Evolutionary conservation across 768 basidiomycete genomes (phyloP), one percentile per base, ranked within the genome.

Genomic region (Calocera viscosa): DNA sequence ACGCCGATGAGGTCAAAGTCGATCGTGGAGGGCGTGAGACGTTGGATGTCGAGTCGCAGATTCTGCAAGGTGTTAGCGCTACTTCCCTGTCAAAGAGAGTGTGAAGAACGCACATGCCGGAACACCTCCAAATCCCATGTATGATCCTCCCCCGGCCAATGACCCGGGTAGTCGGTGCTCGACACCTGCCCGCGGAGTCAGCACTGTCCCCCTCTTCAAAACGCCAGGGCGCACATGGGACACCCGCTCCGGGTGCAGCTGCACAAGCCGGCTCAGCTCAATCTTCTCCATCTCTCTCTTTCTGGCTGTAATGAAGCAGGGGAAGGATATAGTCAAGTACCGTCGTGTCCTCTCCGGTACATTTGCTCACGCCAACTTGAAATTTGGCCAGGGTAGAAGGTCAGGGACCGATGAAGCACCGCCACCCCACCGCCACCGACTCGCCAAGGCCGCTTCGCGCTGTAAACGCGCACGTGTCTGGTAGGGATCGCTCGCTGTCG

Each of bases 1-100:
- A 97, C 89, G 3, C 95, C 94, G 66, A 97, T 83, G 49, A 98
- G 80, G 77, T 99, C 96, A 75, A 99, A 95, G 71, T 97, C 94
- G 69, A 96, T 84, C 1, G 89, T 87, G 17, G 87, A 83, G 47
- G 88, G 82, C 0, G 94, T 95, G 38, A 94, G 78, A 47, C 90
- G 83, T 68, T 89, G 85, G 38, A 96, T 81, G 67, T 86, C 81
- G 12, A 93, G 84, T 73, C 80, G 78, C 66, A 94, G 79, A 72
- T 82, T 88, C 91, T 91, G 35, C 0, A 24, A 49, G 76, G 72
- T 79, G 79, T 68, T 75, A 72, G 75, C 71, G 67, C 60, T 22
- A 22, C n/a, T n/a, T n/a, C n/a, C n/a, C n/a, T n/a, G 47, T 65
- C 26, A 19, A 64, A 28, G 30, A 66, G 33, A 10, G 41, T 49